Evolutionary conservation across 371 early-diverging fungal species (phyloP).

Genomic region (Rhizopus stolonifer): DNA sequence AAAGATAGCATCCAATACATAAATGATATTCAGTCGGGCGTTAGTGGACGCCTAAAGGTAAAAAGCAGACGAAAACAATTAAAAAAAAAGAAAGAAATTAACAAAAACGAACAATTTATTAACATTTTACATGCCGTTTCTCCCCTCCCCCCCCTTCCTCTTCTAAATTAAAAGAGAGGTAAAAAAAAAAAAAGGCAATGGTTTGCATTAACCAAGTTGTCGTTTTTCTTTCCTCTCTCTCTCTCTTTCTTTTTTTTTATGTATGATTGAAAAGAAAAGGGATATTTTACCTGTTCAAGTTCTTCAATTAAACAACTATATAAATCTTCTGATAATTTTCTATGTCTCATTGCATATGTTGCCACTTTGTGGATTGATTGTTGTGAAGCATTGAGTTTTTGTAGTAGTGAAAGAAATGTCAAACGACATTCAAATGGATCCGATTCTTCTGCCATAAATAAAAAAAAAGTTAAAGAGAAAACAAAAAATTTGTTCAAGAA

Average conservation of each 20-base stretch:
- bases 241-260: background rate
- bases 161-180: conserved; percentile 3
- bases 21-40: conserved; percentile 72
- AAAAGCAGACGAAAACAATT: conserved; percentile 5
- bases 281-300: conserved; percentile 60
- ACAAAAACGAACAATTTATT: conserved; percentile 1
- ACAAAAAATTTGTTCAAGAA: conserved; percentile 1
- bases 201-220: background rate
- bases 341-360: conserved; percentile 66
- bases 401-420: conserved; percentile 59
- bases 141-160: background rate
- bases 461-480: conserved; percentile 6
- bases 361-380: conserved; percentile 72
- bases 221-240: background rate
- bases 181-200: conserved; percentile 5
- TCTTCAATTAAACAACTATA: conserved; percentile 75
- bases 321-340: conserved; percentile 68
- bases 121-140: conserved; percentile 4
- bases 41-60: conserved; percentile 54
- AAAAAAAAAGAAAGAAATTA: conserved; percentile 11
- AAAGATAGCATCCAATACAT: conserved; percentile 72
- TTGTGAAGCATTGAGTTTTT: conserved; percentile 75
- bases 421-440: conserved; percentile 80
- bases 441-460: conserved; percentile 47
- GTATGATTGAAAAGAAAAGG: conserved; percentile 7